Conservation (phyloP, 768 basidiomycete genomes). For the Hydnomerulius pinastri region DNA sequence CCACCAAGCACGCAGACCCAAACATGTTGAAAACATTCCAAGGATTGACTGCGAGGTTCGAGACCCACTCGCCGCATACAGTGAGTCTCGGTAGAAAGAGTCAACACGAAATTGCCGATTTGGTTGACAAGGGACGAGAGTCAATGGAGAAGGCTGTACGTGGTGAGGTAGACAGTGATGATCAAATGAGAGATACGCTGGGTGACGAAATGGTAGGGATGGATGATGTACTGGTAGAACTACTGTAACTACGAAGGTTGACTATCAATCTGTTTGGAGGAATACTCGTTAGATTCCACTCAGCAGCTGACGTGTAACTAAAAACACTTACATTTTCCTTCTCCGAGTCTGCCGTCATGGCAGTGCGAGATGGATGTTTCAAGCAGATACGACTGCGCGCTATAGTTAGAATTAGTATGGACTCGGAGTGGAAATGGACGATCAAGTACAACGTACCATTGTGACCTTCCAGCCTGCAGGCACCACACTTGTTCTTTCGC, state of each 20-base stretch:
- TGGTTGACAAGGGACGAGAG: slow-evolving; percentile 2
- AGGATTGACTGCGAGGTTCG: slow-evolving; percentile 2
- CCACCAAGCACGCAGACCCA: slow-evolving; percentile 26
- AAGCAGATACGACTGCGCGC: not conserved
- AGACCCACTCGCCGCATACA: not conserved
- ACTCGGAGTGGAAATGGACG: not conserved
- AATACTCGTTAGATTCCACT: too few relatives aligned
- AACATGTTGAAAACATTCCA: slow-evolving; percentile 30
- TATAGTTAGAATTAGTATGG: not conserved
- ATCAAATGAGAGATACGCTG: not conserved
- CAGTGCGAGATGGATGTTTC: not conserved
- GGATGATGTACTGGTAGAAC: not conserved
- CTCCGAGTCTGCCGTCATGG: not conserved
- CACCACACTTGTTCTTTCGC: not conserved
- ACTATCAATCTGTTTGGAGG: too few relatives aligned
- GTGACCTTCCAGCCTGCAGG: slow-evolving; percentile 3
- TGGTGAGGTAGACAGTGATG: not conserved
- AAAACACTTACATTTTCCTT: slow-evolving; percentile 6
- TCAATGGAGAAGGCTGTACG: not conserved
- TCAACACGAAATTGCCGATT: not conserved
- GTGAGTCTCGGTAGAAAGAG: not conserved
- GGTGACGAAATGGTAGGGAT: not conserved
- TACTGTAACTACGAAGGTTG: not conserved
- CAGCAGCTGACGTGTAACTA: too few relatives aligned
- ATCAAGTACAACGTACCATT: slow-evolving; percentile 3